A percentile compares a stretch with the other conserved stretches of the same genome.
phyloP scores from a whole-genome alignment of 805 yeast genomes.

The Hanseniaspora singularis region DNA sequence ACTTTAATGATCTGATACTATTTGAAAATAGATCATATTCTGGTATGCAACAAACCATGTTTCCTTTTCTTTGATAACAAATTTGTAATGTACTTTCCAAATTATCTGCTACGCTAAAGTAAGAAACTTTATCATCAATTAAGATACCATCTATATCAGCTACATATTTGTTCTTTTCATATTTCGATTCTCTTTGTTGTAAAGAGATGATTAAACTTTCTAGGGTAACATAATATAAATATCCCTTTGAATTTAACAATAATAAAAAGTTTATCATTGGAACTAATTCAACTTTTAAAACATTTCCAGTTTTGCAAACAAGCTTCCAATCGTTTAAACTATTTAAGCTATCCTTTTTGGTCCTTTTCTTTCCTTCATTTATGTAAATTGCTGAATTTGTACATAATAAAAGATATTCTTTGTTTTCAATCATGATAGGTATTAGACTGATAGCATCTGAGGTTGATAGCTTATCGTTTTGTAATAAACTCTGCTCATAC shows the following conservation, averaged over 20 bases:
- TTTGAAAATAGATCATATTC: conserved; percentile 28
- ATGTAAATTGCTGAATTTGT: conserved; percentile 52
- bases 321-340: conserved; percentile 40
- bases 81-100: conserved; percentile 45
- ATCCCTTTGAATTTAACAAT: conserved; percentile 42
- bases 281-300: conserved; percentile 44
- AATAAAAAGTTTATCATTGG: conserved; percentile 42
- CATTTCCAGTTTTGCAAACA: conserved; percentile 40
- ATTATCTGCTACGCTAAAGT: conserved; percentile 60
- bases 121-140: conserved; percentile 43
- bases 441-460: conserved; percentile 36
- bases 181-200: conserved; percentile 31
- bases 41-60: conserved; percentile 33
- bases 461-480: too few species aligned
- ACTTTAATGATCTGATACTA: conserved; percentile 25
- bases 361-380: conserved; percentile 21
- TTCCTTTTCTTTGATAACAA: conserved; percentile 43
- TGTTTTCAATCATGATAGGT: conserved; percentile 36
- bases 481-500: too few species aligned
- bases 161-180: conserved; percentile 7
- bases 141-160: conserved; percentile 35
- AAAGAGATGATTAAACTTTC: conserved; percentile 52
- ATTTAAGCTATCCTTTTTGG: background rate
- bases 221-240: conserved; percentile 49
- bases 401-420: conserved; percentile 44